A percentile compares a stretch with the other conserved stretches of the same genome.
Conservation (phyloP, 208 protist species). For the Trypanosoma lewisi region DNA sequence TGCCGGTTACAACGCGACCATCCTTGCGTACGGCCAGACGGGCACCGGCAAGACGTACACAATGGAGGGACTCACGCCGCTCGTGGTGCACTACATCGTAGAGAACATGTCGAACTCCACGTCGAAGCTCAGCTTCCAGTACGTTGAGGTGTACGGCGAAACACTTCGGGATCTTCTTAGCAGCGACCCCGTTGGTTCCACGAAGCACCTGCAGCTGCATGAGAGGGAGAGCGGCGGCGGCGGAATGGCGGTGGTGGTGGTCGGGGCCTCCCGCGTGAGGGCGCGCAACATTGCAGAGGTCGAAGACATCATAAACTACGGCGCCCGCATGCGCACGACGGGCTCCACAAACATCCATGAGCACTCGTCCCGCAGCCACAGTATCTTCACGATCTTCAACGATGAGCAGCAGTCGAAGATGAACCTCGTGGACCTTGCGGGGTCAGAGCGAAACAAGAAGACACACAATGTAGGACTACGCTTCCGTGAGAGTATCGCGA, state of each 20-base stretch:
- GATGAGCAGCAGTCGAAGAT: conserved; percentile 64
- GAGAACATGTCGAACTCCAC: conserved; percentile 43
- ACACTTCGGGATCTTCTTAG: conserved; percentile 87
- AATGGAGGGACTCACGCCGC: conserved; percentile 63
- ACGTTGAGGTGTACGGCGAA: conserved; percentile 95
- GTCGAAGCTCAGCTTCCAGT: conserved; percentile 69
- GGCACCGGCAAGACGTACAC: conserved; percentile 95
- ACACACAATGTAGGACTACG: conserved; percentile 74
- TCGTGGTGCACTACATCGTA: conserved; percentile 85
- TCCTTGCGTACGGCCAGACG: conserved; percentile 94
- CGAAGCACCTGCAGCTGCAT: conserved; percentile 42
- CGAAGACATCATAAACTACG: conserved; percentile 65
- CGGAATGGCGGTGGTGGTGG: conserved; percentile 28
- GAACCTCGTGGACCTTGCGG: conserved; percentile 94
- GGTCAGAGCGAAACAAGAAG: conserved; percentile 81
- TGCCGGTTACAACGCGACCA: conserved; percentile 88
- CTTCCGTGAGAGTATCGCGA: conserved; percentile 91
- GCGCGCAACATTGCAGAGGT: conserved; percentile 62
- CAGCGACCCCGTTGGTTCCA: conserved; percentile 27
- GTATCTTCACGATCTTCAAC: conserved; percentile 91
- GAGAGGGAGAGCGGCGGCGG: conserved; percentile 25
- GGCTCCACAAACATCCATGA: conserved; percentile 90
- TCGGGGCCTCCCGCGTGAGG: conserved; percentile 53
- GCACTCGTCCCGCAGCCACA: conserved; percentile 86
- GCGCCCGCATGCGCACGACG: conserved; percentile 75